Evolutionary conservation across 108 stramenopile genomes (phyloP).

Genomic region (Bacterosira constricta): DNA sequence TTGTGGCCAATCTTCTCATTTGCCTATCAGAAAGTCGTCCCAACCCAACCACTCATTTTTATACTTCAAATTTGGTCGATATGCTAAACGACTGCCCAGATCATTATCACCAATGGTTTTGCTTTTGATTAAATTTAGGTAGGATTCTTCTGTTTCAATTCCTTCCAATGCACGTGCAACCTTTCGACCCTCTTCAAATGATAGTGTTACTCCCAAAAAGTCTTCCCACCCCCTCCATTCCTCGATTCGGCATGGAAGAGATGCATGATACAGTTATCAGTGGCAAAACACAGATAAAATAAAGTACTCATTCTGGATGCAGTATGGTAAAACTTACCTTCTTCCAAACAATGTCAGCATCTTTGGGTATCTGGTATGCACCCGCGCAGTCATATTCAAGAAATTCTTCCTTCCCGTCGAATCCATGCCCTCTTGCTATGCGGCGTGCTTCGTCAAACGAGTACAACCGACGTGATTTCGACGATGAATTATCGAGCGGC

Average conservation of each 20-base stretch:
- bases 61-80: conserved; percentile 68
- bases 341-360: conserved; percentile 67
- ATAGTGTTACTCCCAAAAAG: conserved; percentile 57
- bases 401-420: conserved; percentile 62
- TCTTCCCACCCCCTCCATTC: conserved; percentile 80
- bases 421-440: conserved; percentile 71
- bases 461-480: conserved; percentile 44
- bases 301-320: too few species aligned
- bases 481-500: too few species aligned
- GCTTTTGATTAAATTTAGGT: conserved; percentile 43
- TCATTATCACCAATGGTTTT: conserved; percentile 58
- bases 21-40: conserved; percentile 66
- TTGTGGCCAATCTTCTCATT: too few species aligned
- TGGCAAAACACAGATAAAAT: too few species aligned
- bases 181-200: conserved; percentile 38
- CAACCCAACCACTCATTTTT: conserved; percentile 66
- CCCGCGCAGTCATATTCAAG: conserved; percentile 71
- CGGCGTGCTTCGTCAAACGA: conserved; percentile 68
- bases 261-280: too few species aligned
- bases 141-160: conserved; percentile 50
- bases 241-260: neutral
- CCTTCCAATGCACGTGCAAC: conserved; percentile 45
- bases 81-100: conserved; percentile 57
- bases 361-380: conserved; percentile 76
- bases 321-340: too few species aligned